Evolutionary conservation across 2,329 filamentous ascomycete genomes (phyloP).

Genomic region (Penicillium crustosum): DNA sequence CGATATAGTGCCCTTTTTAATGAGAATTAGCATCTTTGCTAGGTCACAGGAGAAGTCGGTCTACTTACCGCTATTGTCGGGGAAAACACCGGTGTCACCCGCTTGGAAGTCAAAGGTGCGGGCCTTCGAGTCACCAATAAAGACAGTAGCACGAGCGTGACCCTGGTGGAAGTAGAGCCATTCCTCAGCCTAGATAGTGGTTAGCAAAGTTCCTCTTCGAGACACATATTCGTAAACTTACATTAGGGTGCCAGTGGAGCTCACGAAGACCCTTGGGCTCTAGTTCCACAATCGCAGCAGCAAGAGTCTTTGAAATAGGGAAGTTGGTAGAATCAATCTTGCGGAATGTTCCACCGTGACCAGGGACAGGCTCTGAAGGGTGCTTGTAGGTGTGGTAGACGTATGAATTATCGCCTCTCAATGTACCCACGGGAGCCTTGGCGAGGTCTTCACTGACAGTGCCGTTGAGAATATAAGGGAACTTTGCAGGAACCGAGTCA

Average conservation of each 20-base stretch:
- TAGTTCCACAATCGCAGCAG: constrained; percentile 63
- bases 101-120: constrained; percentile 67
- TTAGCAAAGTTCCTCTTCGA: not conserved
- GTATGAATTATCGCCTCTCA: constrained; percentile 60
- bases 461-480: constrained; percentile 63
- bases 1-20: constrained; percentile 61
- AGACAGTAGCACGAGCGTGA: constrained; percentile 62
- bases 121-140: constrained; percentile 60
- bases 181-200: constrained; percentile 58
- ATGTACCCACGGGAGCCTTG: constrained; percentile 50
- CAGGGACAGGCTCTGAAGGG: constrained; percentile 57
- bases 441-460: constrained; percentile 48
- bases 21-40: not conserved
- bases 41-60: not conserved
- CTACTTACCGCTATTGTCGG: constrained; percentile 55
- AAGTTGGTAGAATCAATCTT: constrained; percentile 69
- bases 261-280: constrained; percentile 64
- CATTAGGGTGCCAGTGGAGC: constrained; percentile 69
- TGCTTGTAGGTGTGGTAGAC: constrained; percentile 62
- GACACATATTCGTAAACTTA: constrained; percentile 34
- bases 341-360: constrained; percentile 61
- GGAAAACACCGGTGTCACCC: constrained; percentile 68
- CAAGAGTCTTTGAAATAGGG: constrained; percentile 64
- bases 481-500: constrained; percentile 55
- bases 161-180: constrained; percentile 71